These are phyloP conservation scores for Aspergillus saccharolyticus DNA, from an alignment of 495 filamentous ascomycete genomes.

Conservation along the genomic window DNA sequence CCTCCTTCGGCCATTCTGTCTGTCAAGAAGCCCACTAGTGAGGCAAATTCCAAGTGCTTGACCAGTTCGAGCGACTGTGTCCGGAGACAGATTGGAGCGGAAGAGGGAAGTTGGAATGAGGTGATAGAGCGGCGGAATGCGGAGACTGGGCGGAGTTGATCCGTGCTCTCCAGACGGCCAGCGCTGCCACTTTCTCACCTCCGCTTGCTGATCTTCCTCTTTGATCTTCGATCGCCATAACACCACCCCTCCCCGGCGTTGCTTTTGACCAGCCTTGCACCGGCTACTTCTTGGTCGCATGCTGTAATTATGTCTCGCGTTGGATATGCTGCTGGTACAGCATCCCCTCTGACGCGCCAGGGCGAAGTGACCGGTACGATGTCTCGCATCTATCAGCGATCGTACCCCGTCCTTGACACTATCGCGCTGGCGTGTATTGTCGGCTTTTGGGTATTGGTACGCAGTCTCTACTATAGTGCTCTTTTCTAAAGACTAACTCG, in stretches of 20 bases:
- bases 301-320: constrained; percentile 27
- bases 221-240: background rate
- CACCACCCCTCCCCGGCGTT: background rate
- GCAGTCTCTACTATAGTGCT: constrained; percentile 12
- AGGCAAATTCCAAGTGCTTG: background rate
- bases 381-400: constrained; percentile 52
- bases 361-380: constrained; percentile 33
- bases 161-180: constrained; percentile 10
- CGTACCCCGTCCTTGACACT: constrained; percentile 78
- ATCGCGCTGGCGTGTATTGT: constrained; percentile 68
- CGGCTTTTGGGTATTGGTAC: constrained; percentile 60
- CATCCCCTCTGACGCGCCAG: constrained; percentile 24
- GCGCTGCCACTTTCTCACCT: background rate
- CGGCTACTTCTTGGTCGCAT: constrained; percentile 1
- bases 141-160: constrained; percentile 11
- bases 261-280: constrained; percentile 4
- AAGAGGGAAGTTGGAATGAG: background rate
- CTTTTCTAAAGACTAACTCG: background rate
- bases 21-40: background rate
- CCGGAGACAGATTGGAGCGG: background rate
- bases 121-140: constrained; percentile 6
- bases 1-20: constrained; percentile 47
- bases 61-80: background rate
- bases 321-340: constrained; percentile 25
- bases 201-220: background rate